Evolutionary conservation across 1,284 basidiomycete species (phyloP), one percentile per base, ranked within the genome.

Genomic region (Volvariella surrecta): DNA sequence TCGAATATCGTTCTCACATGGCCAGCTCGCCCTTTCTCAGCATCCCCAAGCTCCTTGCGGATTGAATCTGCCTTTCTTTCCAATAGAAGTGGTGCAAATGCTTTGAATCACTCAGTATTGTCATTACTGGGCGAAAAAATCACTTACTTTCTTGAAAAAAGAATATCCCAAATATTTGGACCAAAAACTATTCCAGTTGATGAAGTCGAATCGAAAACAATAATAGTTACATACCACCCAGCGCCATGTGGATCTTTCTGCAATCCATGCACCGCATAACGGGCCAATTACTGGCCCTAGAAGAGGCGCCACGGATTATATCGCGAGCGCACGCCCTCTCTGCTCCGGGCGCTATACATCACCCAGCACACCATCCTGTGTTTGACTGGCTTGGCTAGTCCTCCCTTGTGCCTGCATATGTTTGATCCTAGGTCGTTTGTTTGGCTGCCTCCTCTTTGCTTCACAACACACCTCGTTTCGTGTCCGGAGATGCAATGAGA

Each of bases 291-390:
- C 76, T 0, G 84, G 84, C 0, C 82, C 79, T 3, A 79, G 59
- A 2, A 80, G 56, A 0, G 74, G 75, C 0, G 80, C 79, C 4
- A 88, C 59, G 0, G 83, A 80, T 57, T 86, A 88, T 1, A 84
- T 63, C 0, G 79, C 77, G 19, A 84, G 70, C 0, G 82, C 82
- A 48, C 70, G 64, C 0, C 85, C 85, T 50, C 83, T 68, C 52
- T 88, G 70, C 45, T 87, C 80, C 0, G 81, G 57, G n/a, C 54
- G 57, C 73, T 79, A 90, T 37, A 82, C 67, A 58, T 90, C 88
- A 1, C 76, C 73, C 0, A 90, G 61, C 1, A 82, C 72, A 1
- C 81, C 87, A 34, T 81, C 84, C n/a, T n/a, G n/a, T n/a, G n/a
- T n/a, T n/a, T n/a, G n/a, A n/a, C n/a, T n/a, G n/a, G n/a, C n/a